Conservation (phyloP, 371 early-diverging fungal genomes). For the Mucor saturninus region DNA sequence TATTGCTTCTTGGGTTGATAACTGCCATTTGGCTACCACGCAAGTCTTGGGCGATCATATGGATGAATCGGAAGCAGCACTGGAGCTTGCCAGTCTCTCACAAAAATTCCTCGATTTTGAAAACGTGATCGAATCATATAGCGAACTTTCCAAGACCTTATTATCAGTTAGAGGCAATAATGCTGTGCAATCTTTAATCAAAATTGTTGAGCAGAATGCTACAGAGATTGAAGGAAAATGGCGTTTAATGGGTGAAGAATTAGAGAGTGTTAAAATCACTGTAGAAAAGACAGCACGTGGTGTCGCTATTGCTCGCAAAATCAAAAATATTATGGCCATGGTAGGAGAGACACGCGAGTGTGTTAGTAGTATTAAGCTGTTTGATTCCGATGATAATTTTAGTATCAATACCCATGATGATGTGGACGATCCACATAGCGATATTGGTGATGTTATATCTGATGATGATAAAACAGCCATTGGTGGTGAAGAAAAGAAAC, state of each 20-base stretch:
- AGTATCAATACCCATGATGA: neutral
- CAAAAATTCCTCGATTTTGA: constrained; percentile 38
- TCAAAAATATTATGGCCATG: constrained; percentile 39
- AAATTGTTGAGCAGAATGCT: constrained; percentile 1
- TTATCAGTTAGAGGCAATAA: neutral
- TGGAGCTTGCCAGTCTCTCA: constrained; percentile 27
- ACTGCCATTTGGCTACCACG: constrained; percentile 36
- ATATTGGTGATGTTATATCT: neutral
- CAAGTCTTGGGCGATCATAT: constrained; percentile 4
- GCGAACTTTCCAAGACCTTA: constrained; percentile 22
- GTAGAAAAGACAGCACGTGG: constrained; percentile 29
- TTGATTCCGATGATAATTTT: constrained; percentile 5
- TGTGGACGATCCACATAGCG: neutral
- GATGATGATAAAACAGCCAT: constrained; percentile 15
- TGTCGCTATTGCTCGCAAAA: constrained; percentile 37
- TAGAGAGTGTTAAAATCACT: constrained; percentile 9
- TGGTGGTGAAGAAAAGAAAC: neutral
- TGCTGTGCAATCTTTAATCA: neutral
- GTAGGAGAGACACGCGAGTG: constrained; percentile 45
- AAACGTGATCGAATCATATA: constrained; percentile 32
- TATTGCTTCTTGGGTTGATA: constrained; percentile 40
- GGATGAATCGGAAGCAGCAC: constrained; percentile 22
- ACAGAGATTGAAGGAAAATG: constrained; percentile 23
- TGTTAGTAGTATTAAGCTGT: constrained; percentile 8
- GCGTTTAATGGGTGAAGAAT: constrained; percentile 6